Percentiles rank a stretch among this genome's conserved stretches.
Evolutionary conservation across 768 basidiomycete species (phyloP).

Genomic region (Auriscalpium orientale): DNA sequence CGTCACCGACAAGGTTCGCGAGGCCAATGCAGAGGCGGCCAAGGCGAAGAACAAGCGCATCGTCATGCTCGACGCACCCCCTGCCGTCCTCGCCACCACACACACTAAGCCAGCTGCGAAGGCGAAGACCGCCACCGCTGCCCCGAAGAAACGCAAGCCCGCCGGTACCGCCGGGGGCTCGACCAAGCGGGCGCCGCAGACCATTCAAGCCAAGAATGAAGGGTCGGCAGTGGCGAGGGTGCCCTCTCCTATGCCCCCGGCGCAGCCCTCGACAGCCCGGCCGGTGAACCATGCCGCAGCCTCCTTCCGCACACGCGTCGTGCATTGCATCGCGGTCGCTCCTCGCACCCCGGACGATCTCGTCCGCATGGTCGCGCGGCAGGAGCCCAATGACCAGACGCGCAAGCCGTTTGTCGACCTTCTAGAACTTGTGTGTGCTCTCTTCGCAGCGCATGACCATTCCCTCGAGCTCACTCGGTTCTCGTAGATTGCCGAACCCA

Average conservation of each 20-base stretch:
- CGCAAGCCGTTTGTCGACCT: constrained; percentile 39
- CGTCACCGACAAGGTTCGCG: constrained; percentile 36
- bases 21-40: constrained; percentile 28
- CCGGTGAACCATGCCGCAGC: constrained; percentile 5
- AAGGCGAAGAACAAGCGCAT: constrained; percentile 38
- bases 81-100: constrained; percentile 16
- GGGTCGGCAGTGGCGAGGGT: constrained; percentile 23
- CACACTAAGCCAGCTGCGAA: not conserved
- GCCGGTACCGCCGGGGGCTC: constrained; percentile 1
- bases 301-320: constrained; percentile 33
- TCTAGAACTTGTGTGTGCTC: constrained; percentile 39
- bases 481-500: constrained; percentile 9
- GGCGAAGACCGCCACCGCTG: constrained; percentile 25
- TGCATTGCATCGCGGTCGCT: constrained; percentile 48
- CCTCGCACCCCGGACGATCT: constrained; percentile 34
- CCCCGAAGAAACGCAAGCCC: constrained; percentile 14
- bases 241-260: constrained; percentile 21
- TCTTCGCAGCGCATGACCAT: not conserved
- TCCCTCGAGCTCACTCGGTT: not conserved
- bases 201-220: constrained; percentile 14
- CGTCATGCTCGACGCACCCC: constrained; percentile 34
- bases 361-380: constrained; percentile 31
- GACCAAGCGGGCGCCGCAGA: constrained; percentile 7
- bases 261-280: constrained; percentile 3
- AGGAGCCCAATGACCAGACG: constrained; percentile 25